A percentile compares a stretch with the other conserved stretches of the same genome.
These are phyloP conservation scores for Suhomyces yuchorum DNA, from an alignment of 1,139 yeast species.

Conservation along the genomic window DNA sequence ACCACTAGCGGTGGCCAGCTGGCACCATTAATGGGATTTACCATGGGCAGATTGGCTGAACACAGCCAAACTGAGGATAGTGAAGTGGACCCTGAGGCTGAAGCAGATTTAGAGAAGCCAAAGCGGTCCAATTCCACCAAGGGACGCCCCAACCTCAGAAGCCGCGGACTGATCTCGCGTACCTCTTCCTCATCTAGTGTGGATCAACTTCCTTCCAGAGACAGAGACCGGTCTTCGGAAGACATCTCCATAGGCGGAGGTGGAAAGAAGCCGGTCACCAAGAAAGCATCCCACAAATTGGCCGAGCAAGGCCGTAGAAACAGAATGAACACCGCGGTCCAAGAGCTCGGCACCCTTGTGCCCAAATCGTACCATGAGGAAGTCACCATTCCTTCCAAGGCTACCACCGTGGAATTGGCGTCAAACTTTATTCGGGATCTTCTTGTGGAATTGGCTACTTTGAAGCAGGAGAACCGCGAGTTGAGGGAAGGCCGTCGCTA, in stretches of 20 bases:
- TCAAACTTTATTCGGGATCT: slow-evolving; percentile 65
- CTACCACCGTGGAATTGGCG: slow-evolving; percentile 92
- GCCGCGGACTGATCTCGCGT: slow-evolving; percentile 12
- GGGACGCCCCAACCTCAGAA: slow-evolving; percentile 12
- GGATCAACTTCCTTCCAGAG: slow-evolving; percentile 21
- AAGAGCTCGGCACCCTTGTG: slow-evolving; percentile 67
- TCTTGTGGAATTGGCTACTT: slow-evolving; percentile 39
- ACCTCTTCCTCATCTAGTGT: slow-evolving; percentile 21
- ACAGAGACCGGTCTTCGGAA: slow-evolving; percentile 20
- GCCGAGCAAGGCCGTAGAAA: slow-evolving; percentile 97
- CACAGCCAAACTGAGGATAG: slow-evolving; percentile 24
- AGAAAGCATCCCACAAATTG: slow-evolving; percentile 81
- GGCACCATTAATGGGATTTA: slow-evolving; percentile 45
- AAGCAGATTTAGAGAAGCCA: slow-evolving; percentile 8
- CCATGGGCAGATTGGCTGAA: slow-evolving; percentile 51
- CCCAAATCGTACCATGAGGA: slow-evolving; percentile 64
- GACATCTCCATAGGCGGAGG: slow-evolving; percentile 1
- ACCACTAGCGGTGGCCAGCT: slow-evolving; percentile 15
- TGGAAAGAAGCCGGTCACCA: slow-evolving; percentile 37
- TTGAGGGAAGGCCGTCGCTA: not conserved
- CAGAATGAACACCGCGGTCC: slow-evolving; percentile 84
- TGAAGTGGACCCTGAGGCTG: slow-evolving; percentile 12
- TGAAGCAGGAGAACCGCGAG: slow-evolving; percentile 4
- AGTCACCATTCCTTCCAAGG: slow-evolving; percentile 74
- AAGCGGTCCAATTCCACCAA: slow-evolving; percentile 6